Percentiles rank a stretch among this genome's conserved stretches.
Evolutionary conservation across 108 stramenopile genomes (phyloP).

Genomic region (Epipyxis sp.): DNA sequence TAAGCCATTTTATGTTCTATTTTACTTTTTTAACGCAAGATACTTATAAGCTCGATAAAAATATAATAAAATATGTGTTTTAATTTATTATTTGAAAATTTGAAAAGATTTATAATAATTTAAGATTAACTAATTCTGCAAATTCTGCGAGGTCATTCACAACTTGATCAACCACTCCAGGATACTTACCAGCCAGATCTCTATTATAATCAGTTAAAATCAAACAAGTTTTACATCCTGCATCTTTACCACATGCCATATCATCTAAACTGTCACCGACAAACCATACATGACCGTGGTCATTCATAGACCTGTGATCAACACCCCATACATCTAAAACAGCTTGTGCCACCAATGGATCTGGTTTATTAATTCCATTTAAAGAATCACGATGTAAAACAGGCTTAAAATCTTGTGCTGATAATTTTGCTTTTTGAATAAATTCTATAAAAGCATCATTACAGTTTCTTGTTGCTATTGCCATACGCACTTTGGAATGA

Average conservation of each 20-base stretch:
- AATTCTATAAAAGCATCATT: not conserved
- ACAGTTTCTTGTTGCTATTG: conserved; percentile 18
- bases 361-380: conserved; percentile 18
- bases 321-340: not conserved
- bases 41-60: no score
- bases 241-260: not conserved
- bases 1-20: no score
- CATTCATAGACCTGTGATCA: not conserved
- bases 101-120: no score
- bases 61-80: no score
- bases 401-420: not conserved
- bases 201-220: not conserved
- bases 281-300: not conserved
- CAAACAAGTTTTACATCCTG: not conserved
- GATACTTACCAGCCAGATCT: not conserved
- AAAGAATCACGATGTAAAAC: not conserved
- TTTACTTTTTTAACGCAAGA: no score
- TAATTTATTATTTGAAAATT: no score
- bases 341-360: not conserved
- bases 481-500: not conserved
- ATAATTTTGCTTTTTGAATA: not conserved
- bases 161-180: not conserved
- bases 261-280: conserved; percentile 31
- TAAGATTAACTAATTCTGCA: no score
- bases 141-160: not conserved